Base-by-base conservation (phyloP, 495 filamentous ascomycete genomes). In the Chaetomium cochliodes region DNA sequence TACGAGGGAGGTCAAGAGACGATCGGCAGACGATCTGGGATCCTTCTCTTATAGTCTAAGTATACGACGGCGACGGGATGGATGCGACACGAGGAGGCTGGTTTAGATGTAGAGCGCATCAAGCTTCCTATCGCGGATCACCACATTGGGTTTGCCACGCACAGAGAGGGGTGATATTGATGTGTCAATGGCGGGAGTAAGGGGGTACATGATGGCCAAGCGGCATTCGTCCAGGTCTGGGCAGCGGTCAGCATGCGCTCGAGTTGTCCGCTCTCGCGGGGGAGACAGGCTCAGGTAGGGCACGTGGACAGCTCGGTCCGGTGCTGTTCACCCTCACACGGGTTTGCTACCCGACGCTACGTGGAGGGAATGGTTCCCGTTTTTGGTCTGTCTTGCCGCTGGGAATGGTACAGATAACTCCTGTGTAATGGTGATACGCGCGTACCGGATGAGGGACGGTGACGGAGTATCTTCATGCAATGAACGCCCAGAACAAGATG, bases 241-340 rank as follows among this genome's bases (percentile, higher is more conserved):
- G 66, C 56, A 60, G 65, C 60, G 62, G 69, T 69, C 69, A 71
- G 62, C 15, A 67, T 67, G 69, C 50, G 67, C 53, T 69, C 69
- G 66, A 56, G 49, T 55, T 42, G 47, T 53, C 62, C 3, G 30
- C 30, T 33, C 64, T n/a, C n/a, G n/a, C n/a, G n/a, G n/a, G n/a
- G n/a, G n/a, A n/a, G n/a, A n/a, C n/a, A n/a, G n/a, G n/a, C n/a
- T n/a, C n/a, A n/a, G n/a, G 16, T 18, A 47, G 16, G 30, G 28
- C 54, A 57, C 28, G n/a, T 22, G 28, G 28, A 3, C 30, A 42
- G 51, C n/a, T 33, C 2, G 28, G 16, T 56, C 30, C 16, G 15
- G 25, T 26, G 30, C 11, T 11, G 6, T 20, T 25, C 47, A 50
- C 47, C 6, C 13, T 56, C 20, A 22, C 16, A 7, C 39, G 56